phyloP scores from a whole-genome alignment of 1,139 yeast species.

The Fermentozyma sake region DNA sequence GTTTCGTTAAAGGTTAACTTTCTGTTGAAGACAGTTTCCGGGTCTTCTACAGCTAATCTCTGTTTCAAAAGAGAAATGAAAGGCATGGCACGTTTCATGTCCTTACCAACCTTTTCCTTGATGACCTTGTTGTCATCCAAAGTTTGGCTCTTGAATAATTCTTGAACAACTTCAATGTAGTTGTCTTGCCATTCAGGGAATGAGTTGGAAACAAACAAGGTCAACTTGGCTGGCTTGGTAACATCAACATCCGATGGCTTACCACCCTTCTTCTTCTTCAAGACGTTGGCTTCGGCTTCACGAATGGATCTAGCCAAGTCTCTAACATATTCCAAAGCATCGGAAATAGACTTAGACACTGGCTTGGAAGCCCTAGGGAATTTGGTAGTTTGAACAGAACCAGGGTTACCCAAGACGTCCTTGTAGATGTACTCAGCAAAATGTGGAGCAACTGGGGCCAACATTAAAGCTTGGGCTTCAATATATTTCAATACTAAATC shows the following conservation, averaged over 20 bases:
- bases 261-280: slow-evolving; percentile 90
- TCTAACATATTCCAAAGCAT: slow-evolving; percentile 76
- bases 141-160: slow-evolving; percentile 61
- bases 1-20: slow-evolving; percentile 78
- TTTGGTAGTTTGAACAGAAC: slow-evolving; percentile 63
- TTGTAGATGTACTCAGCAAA: slow-evolving; percentile 87
- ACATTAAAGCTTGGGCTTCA: slow-evolving; percentile 75
- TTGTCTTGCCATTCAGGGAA: slow-evolving; percentile 97
- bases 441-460: slow-evolving; percentile 95
- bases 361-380: slow-evolving; percentile 78
- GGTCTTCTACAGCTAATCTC: slow-evolving; percentile 63
- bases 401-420: slow-evolving; percentile 60
- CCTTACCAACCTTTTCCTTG: slow-evolving; percentile 64
- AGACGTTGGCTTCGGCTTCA: slow-evolving; percentile 83
- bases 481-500: slow-evolving; percentile 79
- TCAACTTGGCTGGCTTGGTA: slow-evolving; percentile 65
- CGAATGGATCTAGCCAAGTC: slow-evolving; percentile 76
- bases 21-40: slow-evolving; percentile 80
- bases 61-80: slow-evolving; percentile 82
- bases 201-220: slow-evolving; percentile 66
- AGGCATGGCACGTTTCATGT: slow-evolving; percentile 97
- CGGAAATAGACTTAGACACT: slow-evolving; percentile 55
- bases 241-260: slow-evolving; percentile 69
- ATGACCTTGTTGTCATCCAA: slow-evolving; percentile 59
- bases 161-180: slow-evolving; percentile 79